phyloP scores from a whole-genome alignment of 2,329 filamentous ascomycete species.

The Beauveria australis region DNA sequence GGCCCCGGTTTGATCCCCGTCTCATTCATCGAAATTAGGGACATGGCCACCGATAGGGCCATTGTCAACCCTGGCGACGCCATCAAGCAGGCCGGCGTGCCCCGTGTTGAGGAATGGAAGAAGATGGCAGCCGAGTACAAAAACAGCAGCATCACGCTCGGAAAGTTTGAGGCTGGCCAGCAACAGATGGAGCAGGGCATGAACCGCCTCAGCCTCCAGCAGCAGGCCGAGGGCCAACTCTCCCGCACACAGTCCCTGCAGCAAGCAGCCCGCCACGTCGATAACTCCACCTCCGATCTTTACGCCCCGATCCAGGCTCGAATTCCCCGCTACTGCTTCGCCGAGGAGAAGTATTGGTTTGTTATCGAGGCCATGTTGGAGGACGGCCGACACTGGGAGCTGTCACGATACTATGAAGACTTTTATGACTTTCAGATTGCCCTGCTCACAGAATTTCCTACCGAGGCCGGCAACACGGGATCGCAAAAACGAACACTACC shows the following conservation, averaged over 20 bases:
- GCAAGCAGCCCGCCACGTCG: conserved; percentile 8
- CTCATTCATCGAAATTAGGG: conserved; percentile 91
- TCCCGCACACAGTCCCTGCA: background rate
- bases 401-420: conserved; percentile 93
- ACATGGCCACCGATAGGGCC: conserved; percentile 80
- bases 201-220: conserved; percentile 22
- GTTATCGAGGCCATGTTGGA: conserved; percentile 88
- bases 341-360: conserved; percentile 98
- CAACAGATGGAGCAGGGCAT: conserved; percentile 5
- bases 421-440: conserved; percentile 99
- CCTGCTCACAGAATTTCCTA: conserved; percentile 82
- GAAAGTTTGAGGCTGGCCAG: conserved; percentile 66
- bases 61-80: conserved; percentile 78
- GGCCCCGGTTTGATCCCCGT: conserved; percentile 93
- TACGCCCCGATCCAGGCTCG: conserved; percentile 73
- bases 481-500: conserved; percentile 74
- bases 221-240: conserved; percentile 11
- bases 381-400: conserved; percentile 84
- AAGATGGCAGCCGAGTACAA: conserved; percentile 99
- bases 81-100: conserved; percentile 80
- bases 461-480: conserved; percentile 82
- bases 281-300: conserved; percentile 43
- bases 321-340: conserved; percentile 90
- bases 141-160: conserved; percentile 94
- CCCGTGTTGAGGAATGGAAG: conserved; percentile 97